phyloP scores from a whole-genome alignment of 192 early-diverging fungal species.

The Bifiguratus adelaidae region DNA sequence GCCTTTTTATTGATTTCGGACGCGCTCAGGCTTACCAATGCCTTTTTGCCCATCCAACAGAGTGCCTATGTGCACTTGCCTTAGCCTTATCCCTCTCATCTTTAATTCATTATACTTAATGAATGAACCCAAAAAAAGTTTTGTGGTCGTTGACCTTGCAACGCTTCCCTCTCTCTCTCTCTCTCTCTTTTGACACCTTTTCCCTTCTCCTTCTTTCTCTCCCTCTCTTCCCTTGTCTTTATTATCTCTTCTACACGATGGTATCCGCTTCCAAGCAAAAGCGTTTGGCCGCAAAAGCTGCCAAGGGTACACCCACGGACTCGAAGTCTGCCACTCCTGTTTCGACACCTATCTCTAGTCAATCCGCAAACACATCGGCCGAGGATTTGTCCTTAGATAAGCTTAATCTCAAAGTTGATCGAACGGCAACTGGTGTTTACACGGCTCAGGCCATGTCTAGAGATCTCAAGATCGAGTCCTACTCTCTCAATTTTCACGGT shows the following conservation, averaged over 20 bases:
- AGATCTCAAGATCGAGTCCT: slow-evolving; percentile 94
- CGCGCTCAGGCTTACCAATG: too few relatives aligned
- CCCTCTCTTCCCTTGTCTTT: background rate
- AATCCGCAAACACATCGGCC: slow-evolving; percentile 18
- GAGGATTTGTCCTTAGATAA: slow-evolving; percentile 37
- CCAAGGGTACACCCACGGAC: slow-evolving; percentile 34
- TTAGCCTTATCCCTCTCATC: too few relatives aligned
- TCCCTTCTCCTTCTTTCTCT: too few relatives aligned
- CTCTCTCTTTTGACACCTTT: slow-evolving; percentile 3
- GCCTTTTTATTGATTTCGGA: too few relatives aligned
- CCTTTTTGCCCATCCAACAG: too few relatives aligned
- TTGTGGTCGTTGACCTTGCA: too few relatives aligned
- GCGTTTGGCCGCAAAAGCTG: slow-evolving; percentile 65
- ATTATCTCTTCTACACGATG: background rate
- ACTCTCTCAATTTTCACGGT: slow-evolving; percentile 88
- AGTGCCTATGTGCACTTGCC: too few relatives aligned
- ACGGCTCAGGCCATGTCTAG: slow-evolving; percentile 82
- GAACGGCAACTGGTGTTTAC: slow-evolving; percentile 85
- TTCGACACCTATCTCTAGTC: slow-evolving; percentile 13
- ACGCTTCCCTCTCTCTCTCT: too few relatives aligned
- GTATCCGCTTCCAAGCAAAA: slow-evolving; percentile 69
- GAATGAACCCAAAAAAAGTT: too few relatives aligned
- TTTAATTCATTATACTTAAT: too few relatives aligned
- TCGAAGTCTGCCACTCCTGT: slow-evolving; percentile 22
- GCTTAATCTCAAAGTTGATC: slow-evolving; percentile 62